Evolutionary conservation across 768 basidiomycete species (phyloP).

Genomic region (Paxillus ammoniavirescens): DNA sequence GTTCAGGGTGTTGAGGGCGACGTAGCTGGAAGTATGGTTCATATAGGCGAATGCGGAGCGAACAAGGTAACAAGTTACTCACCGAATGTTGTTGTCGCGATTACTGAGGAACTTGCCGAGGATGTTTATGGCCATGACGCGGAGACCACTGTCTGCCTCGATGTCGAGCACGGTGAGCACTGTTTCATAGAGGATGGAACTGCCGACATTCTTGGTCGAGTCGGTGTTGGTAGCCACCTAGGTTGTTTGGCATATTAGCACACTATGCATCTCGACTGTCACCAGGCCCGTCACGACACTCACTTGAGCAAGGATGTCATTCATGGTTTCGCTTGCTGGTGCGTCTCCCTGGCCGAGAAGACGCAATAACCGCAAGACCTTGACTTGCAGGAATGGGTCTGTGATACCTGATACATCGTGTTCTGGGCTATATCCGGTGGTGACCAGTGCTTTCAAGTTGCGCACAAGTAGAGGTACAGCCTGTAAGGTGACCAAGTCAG

Average conservation of each 20-base stretch:
- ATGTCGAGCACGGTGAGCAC: constrained; percentile 96
- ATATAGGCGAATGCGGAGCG: not conserved
- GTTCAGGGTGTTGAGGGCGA: constrained; percentile 96
- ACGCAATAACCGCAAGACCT: constrained; percentile 84
- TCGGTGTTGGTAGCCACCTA: constrained; percentile 99
- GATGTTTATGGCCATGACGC: constrained; percentile 99
- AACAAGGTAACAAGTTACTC: constrained; percentile 20
- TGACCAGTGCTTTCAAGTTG: constrained; percentile 90
- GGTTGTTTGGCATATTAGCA: constrained; percentile 3
- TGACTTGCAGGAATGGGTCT: constrained; percentile 93
- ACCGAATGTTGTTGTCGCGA: constrained; percentile 98
- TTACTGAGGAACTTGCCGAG: constrained; percentile 97
- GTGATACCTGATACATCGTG: constrained; percentile 99
- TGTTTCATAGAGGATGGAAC: constrained; percentile 96
- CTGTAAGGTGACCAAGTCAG: constrained; percentile 38
- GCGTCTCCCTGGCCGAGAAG: constrained; percentile 84
- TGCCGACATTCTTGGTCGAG: constrained; percentile 96
- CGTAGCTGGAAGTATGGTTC: constrained; percentile 60
- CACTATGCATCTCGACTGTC: not conserved
- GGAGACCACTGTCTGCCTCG: constrained; percentile 91
- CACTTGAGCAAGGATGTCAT: constrained; percentile 95
- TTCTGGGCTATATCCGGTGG: constrained; percentile 96
- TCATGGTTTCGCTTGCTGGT: constrained; percentile 93
- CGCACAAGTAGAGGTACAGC: constrained; percentile 92
- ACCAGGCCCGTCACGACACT: constrained; percentile 5